Conservation (phyloP, 495 filamentous ascomycete genomes). For the Rostrohypoxylon terebratum region DNA sequence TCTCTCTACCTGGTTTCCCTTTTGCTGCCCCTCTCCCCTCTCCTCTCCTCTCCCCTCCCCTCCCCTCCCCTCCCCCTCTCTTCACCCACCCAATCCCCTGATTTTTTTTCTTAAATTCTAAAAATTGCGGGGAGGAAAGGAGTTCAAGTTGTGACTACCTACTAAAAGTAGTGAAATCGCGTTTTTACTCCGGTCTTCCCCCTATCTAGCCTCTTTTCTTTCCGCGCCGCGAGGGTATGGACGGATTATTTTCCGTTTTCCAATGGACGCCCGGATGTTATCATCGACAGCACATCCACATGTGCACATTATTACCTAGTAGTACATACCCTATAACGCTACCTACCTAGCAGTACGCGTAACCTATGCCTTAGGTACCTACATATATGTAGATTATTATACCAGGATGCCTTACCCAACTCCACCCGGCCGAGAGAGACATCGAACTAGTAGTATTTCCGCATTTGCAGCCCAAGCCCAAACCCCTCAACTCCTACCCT, state of each 20-base stretch:
- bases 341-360: not conserved
- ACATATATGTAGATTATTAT: not conserved
- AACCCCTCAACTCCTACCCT: not conserved
- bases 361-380: not conserved
- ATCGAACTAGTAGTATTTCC: slow-evolving; percentile 22
- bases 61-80: too few relatives aligned
- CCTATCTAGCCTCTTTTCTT: slow-evolving; percentile 11
- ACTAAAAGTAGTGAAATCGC: not conserved
- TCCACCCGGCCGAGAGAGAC: not conserved
- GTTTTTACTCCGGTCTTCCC: not conserved
- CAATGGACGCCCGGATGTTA: not conserved
- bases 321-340: not conserved
- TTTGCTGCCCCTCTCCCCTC: not conserved
- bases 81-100: too few relatives aligned
- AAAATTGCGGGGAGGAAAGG: slow-evolving; percentile 27
- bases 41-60: too few relatives aligned
- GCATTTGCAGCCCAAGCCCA: slow-evolving; percentile 4
- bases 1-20: slow-evolving; percentile 1
- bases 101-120: slow-evolving; percentile 28
- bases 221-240: slow-evolving; percentile 18
- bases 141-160: too few relatives aligned
- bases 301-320: not conserved
- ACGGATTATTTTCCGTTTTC: slow-evolving; percentile 35
- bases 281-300: not conserved
- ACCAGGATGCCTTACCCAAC: slow-evolving; percentile 18